Evolutionary conservation across 352 stramenopile species (phyloP).

Genomic region (Phytophthora lateralis): DNA sequence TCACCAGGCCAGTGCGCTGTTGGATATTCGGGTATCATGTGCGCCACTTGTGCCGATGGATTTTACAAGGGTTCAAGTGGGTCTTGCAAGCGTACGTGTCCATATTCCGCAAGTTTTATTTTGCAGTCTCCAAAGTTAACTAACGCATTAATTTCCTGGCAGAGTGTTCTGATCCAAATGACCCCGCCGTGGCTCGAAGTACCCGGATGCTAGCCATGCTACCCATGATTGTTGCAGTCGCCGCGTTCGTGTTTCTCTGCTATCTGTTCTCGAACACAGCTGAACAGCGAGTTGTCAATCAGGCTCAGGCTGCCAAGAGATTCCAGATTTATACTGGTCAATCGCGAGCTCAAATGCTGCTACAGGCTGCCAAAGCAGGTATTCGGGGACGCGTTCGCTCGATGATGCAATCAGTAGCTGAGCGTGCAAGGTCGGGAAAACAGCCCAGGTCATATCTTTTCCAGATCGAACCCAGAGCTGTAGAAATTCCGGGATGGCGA

Average conservation of each 20-base stretch:
- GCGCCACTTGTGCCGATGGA: constrained; percentile 41
- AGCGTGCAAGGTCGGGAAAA: constrained; percentile 5
- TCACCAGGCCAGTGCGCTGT: constrained; percentile 40
- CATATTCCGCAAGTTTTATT: neutral
- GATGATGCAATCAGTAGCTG: constrained; percentile 21
- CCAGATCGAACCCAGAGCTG: constrained; percentile 34
- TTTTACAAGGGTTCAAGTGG: constrained; percentile 72
- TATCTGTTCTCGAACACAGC: constrained; percentile 55
- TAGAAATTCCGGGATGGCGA: constrained; percentile 39
- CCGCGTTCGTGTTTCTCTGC: constrained; percentile 43
- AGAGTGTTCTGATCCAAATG: constrained; percentile 50
- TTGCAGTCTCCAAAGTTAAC: neutral
- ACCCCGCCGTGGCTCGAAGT: constrained; percentile 43
- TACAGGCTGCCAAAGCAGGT: constrained; percentile 28
- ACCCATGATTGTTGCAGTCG: constrained; percentile 39
- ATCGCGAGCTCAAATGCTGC: constrained; percentile 20
- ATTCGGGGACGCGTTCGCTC: constrained; percentile 7
- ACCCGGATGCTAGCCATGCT: constrained; percentile 48
- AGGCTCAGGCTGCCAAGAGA: constrained; percentile 54
- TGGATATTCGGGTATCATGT: constrained; percentile 61
- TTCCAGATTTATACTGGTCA: constrained; percentile 54
- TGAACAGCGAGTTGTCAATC: constrained; percentile 56
- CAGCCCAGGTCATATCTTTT: constrained; percentile 36
- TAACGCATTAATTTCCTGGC: neutral
- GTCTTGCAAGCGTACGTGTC: constrained; percentile 56